phyloP scores from a whole-genome alignment of 2,329 filamentous ascomycete species.

The Dactylellina haptotyla region DNA sequence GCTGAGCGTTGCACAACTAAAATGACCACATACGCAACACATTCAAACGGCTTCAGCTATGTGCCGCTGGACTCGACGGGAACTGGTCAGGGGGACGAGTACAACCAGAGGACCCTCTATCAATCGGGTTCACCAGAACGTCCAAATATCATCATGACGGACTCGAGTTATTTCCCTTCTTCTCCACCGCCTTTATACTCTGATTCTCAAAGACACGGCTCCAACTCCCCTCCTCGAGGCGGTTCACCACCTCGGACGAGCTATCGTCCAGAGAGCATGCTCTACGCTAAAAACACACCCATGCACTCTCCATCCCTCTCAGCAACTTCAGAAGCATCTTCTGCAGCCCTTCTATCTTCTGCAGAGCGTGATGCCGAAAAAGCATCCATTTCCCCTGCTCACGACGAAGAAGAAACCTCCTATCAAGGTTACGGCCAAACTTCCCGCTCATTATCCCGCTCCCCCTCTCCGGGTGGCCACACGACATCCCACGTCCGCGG shows the following conservation, averaged over 20 bases:
- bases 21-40: constrained; percentile 50
- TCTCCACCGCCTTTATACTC: constrained; percentile 31
- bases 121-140: neutral
- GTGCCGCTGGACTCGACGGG: constrained; percentile 5
- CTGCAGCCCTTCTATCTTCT: constrained; percentile 20
- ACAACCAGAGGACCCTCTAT: neutral
- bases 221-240: constrained; percentile 5
- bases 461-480: neutral
- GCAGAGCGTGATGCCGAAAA: constrained; percentile 34
- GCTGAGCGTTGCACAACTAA: neutral
- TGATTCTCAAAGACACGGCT: neutral
- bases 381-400: neutral
- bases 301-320: neutral
- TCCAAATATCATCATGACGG: neutral
- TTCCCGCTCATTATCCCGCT: neutral
- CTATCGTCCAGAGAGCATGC: constrained; percentile 35
- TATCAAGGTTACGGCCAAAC: neutral
- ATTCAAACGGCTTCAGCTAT: constrained; percentile 21
- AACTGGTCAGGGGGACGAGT: neutral
- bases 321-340: neutral
- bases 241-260: neutral
- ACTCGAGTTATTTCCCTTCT: constrained; percentile 1
- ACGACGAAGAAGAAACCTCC: constrained; percentile 15
- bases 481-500: constrained; percentile 24
- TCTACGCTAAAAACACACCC: constrained; percentile 13